Percentiles rank a stretch among this genome's conserved stretches.
Conservation (phyloP, 129 eudicot species). For the Centaurea solstitialis region DNA sequence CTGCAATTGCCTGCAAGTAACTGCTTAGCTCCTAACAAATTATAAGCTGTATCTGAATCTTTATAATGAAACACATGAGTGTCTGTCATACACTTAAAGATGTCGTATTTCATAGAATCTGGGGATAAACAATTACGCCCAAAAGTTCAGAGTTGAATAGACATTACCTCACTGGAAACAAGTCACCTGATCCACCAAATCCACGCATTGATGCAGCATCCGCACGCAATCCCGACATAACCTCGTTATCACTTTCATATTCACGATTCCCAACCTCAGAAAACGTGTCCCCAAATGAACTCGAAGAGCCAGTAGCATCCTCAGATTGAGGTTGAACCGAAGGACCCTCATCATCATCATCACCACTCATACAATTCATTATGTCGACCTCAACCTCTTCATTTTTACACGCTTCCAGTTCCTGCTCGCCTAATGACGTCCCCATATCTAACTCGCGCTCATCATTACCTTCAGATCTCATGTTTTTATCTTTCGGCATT, state of each 20-base stretch:
- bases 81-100: background rate
- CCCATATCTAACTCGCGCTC: slow-evolving; percentile 28
- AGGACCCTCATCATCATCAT: slow-evolving; percentile 24
- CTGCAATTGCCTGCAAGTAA: too few species aligned
- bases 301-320: slow-evolving; percentile 68
- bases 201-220: slow-evolving; percentile 35
- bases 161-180: slow-evolving; percentile 48
- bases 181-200: slow-evolving; percentile 44
- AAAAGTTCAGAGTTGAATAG: background rate
- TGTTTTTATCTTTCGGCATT: slow-evolving; percentile 37
- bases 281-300: slow-evolving; percentile 61
- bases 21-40: background rate
- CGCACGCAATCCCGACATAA: slow-evolving; percentile 41
- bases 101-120: background rate
- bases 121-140: background rate
- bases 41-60: background rate
- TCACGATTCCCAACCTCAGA: slow-evolving; percentile 43
- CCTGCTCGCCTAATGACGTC: slow-evolving; percentile 14
- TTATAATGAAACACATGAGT: background rate
- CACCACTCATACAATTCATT: slow-evolving; percentile 22
- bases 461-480: slow-evolving; percentile 40
- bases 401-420: slow-evolving; percentile 12
- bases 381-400: slow-evolving; percentile 36
- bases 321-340: slow-evolving; percentile 27
- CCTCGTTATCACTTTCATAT: slow-evolving; percentile 51